phyloP scores from a whole-genome alignment of 345 rosid species.

The Acer saccharum region DNA sequence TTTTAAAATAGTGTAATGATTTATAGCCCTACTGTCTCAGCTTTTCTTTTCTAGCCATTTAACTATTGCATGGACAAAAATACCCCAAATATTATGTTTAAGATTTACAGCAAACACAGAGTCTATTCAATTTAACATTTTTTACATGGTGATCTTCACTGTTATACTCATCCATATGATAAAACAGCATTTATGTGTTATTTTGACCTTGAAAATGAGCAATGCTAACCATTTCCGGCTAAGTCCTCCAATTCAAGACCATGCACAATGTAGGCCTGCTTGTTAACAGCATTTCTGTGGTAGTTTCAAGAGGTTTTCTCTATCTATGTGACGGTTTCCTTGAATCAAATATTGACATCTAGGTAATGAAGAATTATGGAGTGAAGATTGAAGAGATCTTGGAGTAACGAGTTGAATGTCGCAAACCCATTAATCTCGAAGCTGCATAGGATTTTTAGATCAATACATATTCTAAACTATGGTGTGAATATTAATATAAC shows the following conservation, averaged over 20 bases:
- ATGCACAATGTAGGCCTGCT: neutral
- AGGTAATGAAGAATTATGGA: conserved; percentile 34
- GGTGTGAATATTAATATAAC: too few species aligned
- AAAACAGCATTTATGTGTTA: conserved; percentile 12
- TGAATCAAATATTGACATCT: conserved; percentile 17
- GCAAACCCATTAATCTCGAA: neutral
- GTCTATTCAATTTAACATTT: neutral
- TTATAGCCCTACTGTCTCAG: too few species aligned
- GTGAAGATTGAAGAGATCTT: conserved; percentile 23
- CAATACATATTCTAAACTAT: too few species aligned
- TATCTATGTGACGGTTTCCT: conserved; percentile 25
- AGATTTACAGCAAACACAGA: too few species aligned
- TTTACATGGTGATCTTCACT: conserved; percentile 23
- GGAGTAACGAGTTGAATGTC: conserved; percentile 30
- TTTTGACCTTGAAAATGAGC: conserved; percentile 30
- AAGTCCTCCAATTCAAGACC: conserved; percentile 4
- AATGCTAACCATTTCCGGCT: conserved; percentile 7
- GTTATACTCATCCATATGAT: neutral
- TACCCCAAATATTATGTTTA: too few species aligned
- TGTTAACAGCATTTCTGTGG: conserved; percentile 27
- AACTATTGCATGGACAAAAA: too few species aligned
- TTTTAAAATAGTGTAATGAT: too few species aligned
- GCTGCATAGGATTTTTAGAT: too few species aligned
- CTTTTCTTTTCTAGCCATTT: too few species aligned
- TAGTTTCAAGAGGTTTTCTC: conserved; percentile 32